phyloP scores from a whole-genome alignment of 805 yeast species.

The Hanseniaspora clermontiae region DNA sequence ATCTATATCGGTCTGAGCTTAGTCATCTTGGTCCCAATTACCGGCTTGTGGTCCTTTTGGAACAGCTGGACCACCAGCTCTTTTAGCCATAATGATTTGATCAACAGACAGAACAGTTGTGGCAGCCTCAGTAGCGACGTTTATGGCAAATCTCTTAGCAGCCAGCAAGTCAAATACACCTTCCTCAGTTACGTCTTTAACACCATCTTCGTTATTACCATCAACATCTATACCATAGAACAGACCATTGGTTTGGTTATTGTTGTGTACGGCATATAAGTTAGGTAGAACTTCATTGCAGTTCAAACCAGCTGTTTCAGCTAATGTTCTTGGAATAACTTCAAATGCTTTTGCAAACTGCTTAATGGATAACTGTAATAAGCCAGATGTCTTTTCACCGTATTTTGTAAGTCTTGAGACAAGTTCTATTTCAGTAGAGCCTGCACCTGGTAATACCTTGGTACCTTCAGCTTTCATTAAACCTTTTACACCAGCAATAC shows the following conservation, averaged over 20 bases:
- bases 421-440: conserved; percentile 83
- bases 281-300: conserved; percentile 80
- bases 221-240: conserved; percentile 67
- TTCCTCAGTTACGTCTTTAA: conserved; percentile 54
- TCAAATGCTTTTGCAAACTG: conserved; percentile 90
- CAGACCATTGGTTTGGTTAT: conserved; percentile 15
- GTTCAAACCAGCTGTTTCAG: conserved; percentile 90
- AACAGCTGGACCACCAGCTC: conserved; percentile 95
- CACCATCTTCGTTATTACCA: conserved; percentile 52
- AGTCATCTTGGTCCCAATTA: conserved; percentile 93
- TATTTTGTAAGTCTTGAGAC: conserved; percentile 64
- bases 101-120: conserved; percentile 81
- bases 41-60: conserved; percentile 81
- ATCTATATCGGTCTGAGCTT: conserved; percentile 14
- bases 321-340: conserved; percentile 79
- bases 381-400: conserved; percentile 91
- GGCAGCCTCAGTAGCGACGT: conserved; percentile 92
- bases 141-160: conserved; percentile 74
- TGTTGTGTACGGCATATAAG: conserved; percentile 67
- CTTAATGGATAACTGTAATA: conserved; percentile 85
- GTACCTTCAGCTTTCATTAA: conserved; percentile 56
- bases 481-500: conserved; percentile 84
- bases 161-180: conserved; percentile 70
- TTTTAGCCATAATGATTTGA: conserved; percentile 96
- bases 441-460: conserved; percentile 86